These are phyloP conservation scores for Tetrastigma voinierianum DNA, from an alignment of 164 flowering plant species.

Conservation along the genomic window DNA sequence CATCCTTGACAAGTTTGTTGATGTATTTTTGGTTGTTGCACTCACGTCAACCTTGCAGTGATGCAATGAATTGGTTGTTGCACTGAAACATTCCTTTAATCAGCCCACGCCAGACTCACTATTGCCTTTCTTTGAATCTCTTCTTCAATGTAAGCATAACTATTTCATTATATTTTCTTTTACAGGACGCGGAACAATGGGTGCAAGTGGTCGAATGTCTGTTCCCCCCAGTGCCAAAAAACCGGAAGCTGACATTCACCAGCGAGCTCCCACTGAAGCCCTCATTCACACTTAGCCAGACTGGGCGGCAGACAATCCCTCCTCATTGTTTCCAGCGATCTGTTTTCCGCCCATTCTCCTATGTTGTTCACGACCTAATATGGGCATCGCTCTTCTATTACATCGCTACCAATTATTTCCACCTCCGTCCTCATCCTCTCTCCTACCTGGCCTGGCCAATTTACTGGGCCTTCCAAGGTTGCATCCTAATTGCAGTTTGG, in stretches of 20 bases:
- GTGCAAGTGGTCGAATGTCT: no score
- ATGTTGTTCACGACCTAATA: conserved; percentile 36
- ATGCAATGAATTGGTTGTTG: no score
- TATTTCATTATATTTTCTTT: background rate
- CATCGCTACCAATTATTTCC: conserved; percentile 50
- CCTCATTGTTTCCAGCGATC: no score
- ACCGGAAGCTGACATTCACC: no score
- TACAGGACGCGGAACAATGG: background rate
- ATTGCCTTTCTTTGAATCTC: no score
- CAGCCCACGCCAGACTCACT: background rate
- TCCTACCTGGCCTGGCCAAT: conserved; percentile 61
- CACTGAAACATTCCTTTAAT: background rate
- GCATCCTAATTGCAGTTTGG: conserved; percentile 78
- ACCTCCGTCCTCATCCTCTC: conserved; percentile 46
- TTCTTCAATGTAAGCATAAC: no score
- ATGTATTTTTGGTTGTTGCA: no score
- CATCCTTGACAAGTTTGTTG: no score
- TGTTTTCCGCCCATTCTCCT: no score
- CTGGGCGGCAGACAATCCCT: conserved; percentile 46
- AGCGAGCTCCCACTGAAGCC: no score
- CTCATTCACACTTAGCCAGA: background rate
- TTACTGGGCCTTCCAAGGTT: conserved; percentile 67
- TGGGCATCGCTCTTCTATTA: conserved; percentile 50
- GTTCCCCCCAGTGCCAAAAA: no score
- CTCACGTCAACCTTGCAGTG: no score